Base-by-base conservation (phyloP, 139 green algal genomes). In the Dunaliella sp. region DNA sequence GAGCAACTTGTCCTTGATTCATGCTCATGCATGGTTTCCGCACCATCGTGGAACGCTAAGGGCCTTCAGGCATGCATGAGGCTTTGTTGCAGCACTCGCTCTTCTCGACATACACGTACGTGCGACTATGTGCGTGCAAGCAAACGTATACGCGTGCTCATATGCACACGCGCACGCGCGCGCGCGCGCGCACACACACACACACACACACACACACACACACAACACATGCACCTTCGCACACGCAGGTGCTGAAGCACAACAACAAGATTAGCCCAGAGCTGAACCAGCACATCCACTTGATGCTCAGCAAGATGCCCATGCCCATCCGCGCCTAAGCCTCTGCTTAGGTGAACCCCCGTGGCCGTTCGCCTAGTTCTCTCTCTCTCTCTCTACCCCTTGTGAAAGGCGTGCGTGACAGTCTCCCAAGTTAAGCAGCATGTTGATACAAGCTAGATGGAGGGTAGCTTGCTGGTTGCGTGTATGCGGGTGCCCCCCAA, bases 241-340 rank as follows among this genome's bases (percentile, higher is more conserved):
- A n/a, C n/a, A n/a, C n/a, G 86, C 86, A 65, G 48, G 75, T 91
- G 57, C 88, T 91, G 36, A 89, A 89, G 86, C 83, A 80, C 73
- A 89, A 91, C 73, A 86, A 84, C 88, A 94, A 94, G 89, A 92
- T 94, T 88, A 91, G 89, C 16, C 91, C 91, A n/a, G 91, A 91
- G 88, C 80, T 94, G 35, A 90, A 92, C 79, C 87, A 86, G 21
- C 91, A 93, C 87, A 38, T 93, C 57, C 83, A 90, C 31, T 76
- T 86, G 30, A 86, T 90, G 86, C 87, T 92, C 57, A 82, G 37
- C 79, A 85, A 48, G 32, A 81, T 93, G 82, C 88, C 87, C 26
- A 79, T 93, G 88, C 88, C 88, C 38, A 58, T 65, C 79, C 88
- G 85, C 86, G 76, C 76, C 12, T 81, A 81, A 81, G 76, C 76